Base-by-base conservation (phyloP, 2,329 filamentous ascomycete species). In the Rugonectria rugulosa region DNA sequence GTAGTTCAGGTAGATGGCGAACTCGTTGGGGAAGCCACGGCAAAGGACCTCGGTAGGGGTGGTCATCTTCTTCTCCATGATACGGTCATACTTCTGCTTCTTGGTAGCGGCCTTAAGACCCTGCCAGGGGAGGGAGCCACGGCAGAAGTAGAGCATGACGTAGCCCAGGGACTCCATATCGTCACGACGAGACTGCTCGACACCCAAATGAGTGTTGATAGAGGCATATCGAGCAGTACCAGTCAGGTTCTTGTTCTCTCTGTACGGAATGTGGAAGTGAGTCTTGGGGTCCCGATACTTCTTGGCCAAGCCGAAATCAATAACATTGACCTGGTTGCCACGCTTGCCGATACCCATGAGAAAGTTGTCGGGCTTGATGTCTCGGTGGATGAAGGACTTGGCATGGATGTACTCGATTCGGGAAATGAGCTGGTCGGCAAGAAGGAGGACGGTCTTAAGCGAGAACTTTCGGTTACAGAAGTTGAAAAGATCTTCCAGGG, bases 11-110 rank as follows among this genome's bases (percentile, higher is more conserved):
- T 99, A 99, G 77, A 98, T 98, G 81, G 94, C 93, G 70, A 99
- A 99, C 81, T 99, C 95, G 77, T 98, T 97, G 69, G 95, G 95
- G 83, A 99, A 98, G 66, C 95, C 95, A 76, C 94, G 92, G 88
- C 95, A 99, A 44, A 99, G 91, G 43, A 97, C 93, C 79, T 99
- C 94, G 68, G 94, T 98, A 8, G 95, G 93, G 3, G 95, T 99
- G 12, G 95, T 99, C 95, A 98, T 98, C 91, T 99, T 99, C 89
- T 99, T 99, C 85, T 99, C 95, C 94, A 98, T 98, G 81, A 99
- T 99, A 64, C 94, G 88, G 80, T 99, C 95, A 75, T 99, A 98
- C 83, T 99, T 99, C 82, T 98, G 94, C 88, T 97, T 97, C 88
- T 97, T 97, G 66, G 93, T 97, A 68, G 94, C 94, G 81, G 94